Evolutionary conservation across 1,139 yeast genomes (phyloP).

Genomic region (Yamadazyma sp.): DNA sequence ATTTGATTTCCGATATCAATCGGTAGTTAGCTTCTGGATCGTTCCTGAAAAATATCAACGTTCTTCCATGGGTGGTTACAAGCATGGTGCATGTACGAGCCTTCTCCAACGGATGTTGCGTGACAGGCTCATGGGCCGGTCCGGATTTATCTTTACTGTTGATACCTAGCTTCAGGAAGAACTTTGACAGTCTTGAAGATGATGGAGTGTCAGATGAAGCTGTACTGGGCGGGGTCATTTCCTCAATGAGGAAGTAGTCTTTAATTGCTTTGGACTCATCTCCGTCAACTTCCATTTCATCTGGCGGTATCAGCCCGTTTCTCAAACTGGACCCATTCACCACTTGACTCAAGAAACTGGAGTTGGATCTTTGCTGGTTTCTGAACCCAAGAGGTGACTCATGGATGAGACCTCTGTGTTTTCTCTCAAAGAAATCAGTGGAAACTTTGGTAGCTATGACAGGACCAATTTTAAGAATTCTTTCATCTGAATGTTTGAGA

Average conservation of each 20-base stretch:
- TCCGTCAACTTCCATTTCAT: slow-evolving; percentile 14
- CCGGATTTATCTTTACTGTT: slow-evolving; percentile 18
- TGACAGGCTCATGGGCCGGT: slow-evolving; percentile 13
- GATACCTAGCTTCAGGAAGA: slow-evolving; percentile 33
- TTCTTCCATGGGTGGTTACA: slow-evolving; percentile 58
- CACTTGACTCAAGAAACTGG: slow-evolving; percentile 51
- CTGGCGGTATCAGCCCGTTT: slow-evolving; percentile 16
- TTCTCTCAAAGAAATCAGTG: slow-evolving; percentile 56
- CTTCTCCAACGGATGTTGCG: slow-evolving; percentile 34
- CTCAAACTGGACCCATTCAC: slow-evolving; percentile 42
- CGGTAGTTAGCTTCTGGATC: slow-evolving; percentile 32
- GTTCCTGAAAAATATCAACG: slow-evolving; percentile 44
- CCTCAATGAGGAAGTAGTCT: slow-evolving; percentile 26
- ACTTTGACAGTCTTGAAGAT: slow-evolving; percentile 16
- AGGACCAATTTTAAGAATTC: slow-evolving; percentile 66
- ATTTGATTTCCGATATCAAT: slow-evolving; percentile 48
- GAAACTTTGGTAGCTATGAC: slow-evolving; percentile 34
- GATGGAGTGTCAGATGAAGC: slow-evolving; percentile 6
- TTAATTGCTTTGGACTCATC: slow-evolving; percentile 33
- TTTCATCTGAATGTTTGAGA: slow-evolving; percentile 63
- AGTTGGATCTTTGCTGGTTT: slow-evolving; percentile 22
- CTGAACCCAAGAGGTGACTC: slow-evolving; percentile 57
- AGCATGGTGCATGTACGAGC: slow-evolving; percentile 47
- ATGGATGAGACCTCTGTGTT: slow-evolving; percentile 54
- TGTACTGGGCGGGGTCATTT: slow-evolving; percentile 13